Percentiles rank a stretch among this genome's conserved stretches.
Conservation (phyloP, 2,329 filamentous ascomycete genomes). For the Chaetomium sp. region DNA sequence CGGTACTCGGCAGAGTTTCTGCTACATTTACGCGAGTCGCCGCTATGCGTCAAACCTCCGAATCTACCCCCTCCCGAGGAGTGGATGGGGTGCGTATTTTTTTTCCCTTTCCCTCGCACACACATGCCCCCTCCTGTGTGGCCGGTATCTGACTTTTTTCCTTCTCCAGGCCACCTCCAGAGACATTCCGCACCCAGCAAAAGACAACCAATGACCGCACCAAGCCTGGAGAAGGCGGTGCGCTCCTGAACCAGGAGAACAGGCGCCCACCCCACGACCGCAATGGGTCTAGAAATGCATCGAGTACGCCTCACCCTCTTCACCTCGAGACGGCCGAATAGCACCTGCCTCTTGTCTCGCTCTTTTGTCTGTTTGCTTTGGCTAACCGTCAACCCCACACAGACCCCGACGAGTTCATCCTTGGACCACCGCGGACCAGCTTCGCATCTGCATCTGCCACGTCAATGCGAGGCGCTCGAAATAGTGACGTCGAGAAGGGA, state of each 20-base stretch:
- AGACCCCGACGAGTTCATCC: conserved; percentile 79
- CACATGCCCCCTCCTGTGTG: background rate
- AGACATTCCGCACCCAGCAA: conserved; percentile 49
- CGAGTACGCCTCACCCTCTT: conserved; percentile 51
- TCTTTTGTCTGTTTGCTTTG: conserved; percentile 18
- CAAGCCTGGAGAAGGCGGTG: conserved; percentile 48
- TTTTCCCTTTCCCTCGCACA: background rate
- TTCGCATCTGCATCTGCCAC: conserved; percentile 83
- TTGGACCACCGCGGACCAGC: conserved; percentile 79
- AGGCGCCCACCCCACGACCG: conserved; percentile 56
- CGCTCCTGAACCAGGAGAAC: conserved; percentile 52
- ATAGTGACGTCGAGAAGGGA: conserved; percentile 56
- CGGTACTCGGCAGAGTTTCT: conserved; percentile 79
- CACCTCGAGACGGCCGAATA: conserved; percentile 4
- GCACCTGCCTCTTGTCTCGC: background rate
- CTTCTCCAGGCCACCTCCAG: conserved; percentile 47
- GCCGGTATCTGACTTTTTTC: conserved; percentile 19
- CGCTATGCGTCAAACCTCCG: conserved; percentile 78
- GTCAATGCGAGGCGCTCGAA: conserved; percentile 50
- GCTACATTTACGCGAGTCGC: conserved; percentile 75
- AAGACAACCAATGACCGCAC: conserved; percentile 49
- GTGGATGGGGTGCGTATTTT: conserved; percentile 83
- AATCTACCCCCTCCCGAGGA: conserved; percentile 82
- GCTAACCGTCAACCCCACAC: conserved; percentile 31
- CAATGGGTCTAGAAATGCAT: conserved; percentile 57